Percentiles rank a stretch among this genome's conserved stretches.
These are phyloP conservation scores for Yamadazyma sp. DNA, from an alignment of 1,139 yeast genomes.

Conservation along the genomic window DNA sequence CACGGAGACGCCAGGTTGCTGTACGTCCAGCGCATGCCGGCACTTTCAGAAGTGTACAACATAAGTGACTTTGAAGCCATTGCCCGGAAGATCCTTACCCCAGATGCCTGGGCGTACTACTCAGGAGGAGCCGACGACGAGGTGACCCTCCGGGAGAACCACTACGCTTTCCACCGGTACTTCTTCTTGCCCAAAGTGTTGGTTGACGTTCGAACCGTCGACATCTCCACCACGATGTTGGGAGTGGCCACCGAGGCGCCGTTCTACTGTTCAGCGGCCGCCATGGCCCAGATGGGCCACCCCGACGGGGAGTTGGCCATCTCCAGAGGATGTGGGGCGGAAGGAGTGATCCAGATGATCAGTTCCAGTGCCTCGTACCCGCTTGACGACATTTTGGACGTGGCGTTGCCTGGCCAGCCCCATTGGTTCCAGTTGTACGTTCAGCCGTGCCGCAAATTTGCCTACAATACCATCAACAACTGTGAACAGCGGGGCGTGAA, in stretches of 20 bases:
- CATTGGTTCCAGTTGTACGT: constrained; percentile 50
- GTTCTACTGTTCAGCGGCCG: constrained; percentile 60
- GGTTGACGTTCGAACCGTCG: constrained; percentile 57
- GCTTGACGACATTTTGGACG: constrained; percentile 56
- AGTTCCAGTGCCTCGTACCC: constrained; percentile 56
- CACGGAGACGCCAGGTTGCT: background rate
- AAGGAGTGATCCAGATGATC: constrained; percentile 56
- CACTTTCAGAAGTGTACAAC: constrained; percentile 27
- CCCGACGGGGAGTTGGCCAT: constrained; percentile 55
- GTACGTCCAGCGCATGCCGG: constrained; percentile 5
- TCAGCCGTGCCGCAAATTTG: constrained; percentile 28
- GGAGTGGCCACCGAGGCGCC: constrained; percentile 53
- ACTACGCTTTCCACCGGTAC: constrained; percentile 74
- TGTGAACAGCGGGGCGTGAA: constrained; percentile 25
- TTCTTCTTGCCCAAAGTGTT: constrained; percentile 77
- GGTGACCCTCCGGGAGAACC: constrained; percentile 79
- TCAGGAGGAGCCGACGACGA: constrained; percentile 88
- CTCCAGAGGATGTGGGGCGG: constrained; percentile 48
- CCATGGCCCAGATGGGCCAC: constrained; percentile 56
- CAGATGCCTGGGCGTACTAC: constrained; percentile 84
- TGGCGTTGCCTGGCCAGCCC: constrained; percentile 26
- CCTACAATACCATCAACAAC: constrained; percentile 19
- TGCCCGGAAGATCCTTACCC: constrained; percentile 66
- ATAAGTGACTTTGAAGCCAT: constrained; percentile 51
- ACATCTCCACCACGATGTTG: constrained; percentile 44